A percentile compares a stretch with the other conserved stretches of the same genome.
Evolutionary conservation across 1,139 yeast species (phyloP).

Genomic region (Lodderomyces jiufengensis): DNA sequence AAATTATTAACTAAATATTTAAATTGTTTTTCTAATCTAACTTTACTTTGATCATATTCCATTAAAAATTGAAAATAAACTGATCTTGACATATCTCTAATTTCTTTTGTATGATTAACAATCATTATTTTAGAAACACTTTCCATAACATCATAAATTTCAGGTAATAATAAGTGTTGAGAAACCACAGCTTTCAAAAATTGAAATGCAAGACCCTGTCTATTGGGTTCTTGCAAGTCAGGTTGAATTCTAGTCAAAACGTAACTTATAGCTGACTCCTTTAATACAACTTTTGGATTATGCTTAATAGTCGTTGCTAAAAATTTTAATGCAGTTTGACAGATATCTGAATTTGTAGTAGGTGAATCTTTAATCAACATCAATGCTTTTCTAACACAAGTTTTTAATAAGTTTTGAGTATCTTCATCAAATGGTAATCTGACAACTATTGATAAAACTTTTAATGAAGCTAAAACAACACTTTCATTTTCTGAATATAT

Average conservation of each 20-base stretch:
- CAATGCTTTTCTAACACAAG: slow-evolving; percentile 62
- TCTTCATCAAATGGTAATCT: slow-evolving; percentile 62
- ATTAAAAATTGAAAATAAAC: slow-evolving; percentile 82
- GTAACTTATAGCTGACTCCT: slow-evolving; percentile 72
- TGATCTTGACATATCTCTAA: slow-evolving; percentile 82
- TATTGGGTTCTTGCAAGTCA: slow-evolving; percentile 85
- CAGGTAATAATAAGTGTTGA: slow-evolving; percentile 76
- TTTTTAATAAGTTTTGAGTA: slow-evolving; percentile 49
- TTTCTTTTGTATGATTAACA: slow-evolving; percentile 79
- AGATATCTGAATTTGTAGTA: slow-evolving; percentile 72
- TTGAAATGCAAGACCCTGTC: slow-evolving; percentile 84
- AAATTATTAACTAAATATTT: slow-evolving; percentile 79
- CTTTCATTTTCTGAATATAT: slow-evolving; percentile 68
- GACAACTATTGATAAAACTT: slow-evolving; percentile 58
- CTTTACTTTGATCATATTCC: slow-evolving; percentile 93
- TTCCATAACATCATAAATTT: slow-evolving; percentile 87
- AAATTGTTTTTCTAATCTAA: slow-evolving; percentile 79
- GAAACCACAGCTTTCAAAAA: slow-evolving; percentile 74
- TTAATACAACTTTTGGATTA: slow-evolving; percentile 60
- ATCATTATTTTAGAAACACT: slow-evolving; percentile 81
- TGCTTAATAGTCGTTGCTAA: slow-evolving; percentile 71
- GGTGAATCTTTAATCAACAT: slow-evolving; percentile 72
- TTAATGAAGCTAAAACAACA: slow-evolving; percentile 65
- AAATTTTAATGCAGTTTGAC: slow-evolving; percentile 76
- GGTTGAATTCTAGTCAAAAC: slow-evolving; percentile 75